phyloP scores from a whole-genome alignment of 1,284 basidiomycete genomes.

The Puccinia polysora region DNA sequence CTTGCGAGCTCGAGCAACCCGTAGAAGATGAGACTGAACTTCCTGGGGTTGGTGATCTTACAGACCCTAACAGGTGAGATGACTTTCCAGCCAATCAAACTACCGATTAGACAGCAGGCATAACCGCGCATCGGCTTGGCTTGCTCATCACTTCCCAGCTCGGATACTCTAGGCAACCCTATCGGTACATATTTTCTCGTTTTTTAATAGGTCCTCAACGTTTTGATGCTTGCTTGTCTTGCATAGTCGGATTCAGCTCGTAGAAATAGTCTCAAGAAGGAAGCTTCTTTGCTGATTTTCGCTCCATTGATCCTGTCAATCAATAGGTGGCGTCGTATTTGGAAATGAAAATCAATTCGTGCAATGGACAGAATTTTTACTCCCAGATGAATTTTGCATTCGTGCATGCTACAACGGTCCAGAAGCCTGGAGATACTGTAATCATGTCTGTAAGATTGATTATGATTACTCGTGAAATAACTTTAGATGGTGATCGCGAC shows the following conservation, averaged over 20 bases:
- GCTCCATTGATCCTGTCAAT: background rate
- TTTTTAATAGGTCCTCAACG: too few species aligned
- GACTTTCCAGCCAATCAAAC: background rate
- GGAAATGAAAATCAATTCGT: slow-evolving; percentile 35
- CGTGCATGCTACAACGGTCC: slow-evolving; percentile 37
- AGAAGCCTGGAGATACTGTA: slow-evolving; percentile 42
- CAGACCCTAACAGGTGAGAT: slow-evolving; percentile 26
- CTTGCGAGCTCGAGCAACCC: background rate
- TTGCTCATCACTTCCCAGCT: too few species aligned
- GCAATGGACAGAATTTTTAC: slow-evolving; percentile 38
- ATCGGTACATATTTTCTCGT: background rate
- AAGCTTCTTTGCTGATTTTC: background rate
- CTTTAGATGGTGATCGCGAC: too few species aligned
- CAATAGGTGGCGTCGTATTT: slow-evolving; percentile 22
- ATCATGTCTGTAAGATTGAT: slow-evolving; percentile 25
- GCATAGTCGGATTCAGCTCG: too few species aligned
- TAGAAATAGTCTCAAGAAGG: background rate
- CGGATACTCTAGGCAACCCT: background rate
- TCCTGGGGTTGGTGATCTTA: background rate
- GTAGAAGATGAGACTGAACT: background rate
- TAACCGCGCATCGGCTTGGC: background rate
- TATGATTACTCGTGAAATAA: too few species aligned
- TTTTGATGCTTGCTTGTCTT: too few species aligned
- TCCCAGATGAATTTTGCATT: slow-evolving; percentile 33
- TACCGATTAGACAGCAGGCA: background rate